phyloP scores from a whole-genome alignment of 345 rosid species.

The Populus deltoides region DNA sequence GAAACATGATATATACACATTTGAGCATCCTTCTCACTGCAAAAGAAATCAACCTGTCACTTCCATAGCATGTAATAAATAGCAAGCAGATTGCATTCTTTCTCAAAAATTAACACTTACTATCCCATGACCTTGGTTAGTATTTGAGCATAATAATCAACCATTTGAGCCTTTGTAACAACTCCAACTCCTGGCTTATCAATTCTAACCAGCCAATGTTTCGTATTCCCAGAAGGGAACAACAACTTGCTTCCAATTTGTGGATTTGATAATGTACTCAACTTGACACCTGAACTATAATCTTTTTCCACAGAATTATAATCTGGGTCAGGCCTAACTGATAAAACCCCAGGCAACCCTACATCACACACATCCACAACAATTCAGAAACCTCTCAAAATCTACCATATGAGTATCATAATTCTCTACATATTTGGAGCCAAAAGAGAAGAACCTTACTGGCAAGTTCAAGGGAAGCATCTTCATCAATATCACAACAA shows the following conservation, averaged over 20 bases:
- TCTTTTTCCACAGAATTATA: constrained; percentile 44
- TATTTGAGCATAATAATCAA: constrained; percentile 69
- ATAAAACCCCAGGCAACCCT: constrained; percentile 71
- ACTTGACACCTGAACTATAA: constrained; percentile 25
- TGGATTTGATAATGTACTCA: constrained; percentile 8
- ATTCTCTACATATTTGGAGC: not conserved
- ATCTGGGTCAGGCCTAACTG: constrained; percentile 59
- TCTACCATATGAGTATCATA: not conserved
- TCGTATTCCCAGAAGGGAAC: constrained; percentile 59
- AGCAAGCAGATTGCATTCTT: not conserved
- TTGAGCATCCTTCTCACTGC: constrained; percentile 86
- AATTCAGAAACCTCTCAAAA: not conserved
- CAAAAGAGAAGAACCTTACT: constrained; percentile 30
- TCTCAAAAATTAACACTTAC: constrained; percentile 40
- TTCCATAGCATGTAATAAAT: not conserved
- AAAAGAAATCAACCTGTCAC: constrained; percentile 3
- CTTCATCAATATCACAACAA: constrained; percentile 69
- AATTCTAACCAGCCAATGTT: constrained; percentile 70
- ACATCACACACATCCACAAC: constrained; percentile 12
- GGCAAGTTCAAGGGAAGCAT: constrained; percentile 55
- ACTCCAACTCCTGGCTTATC: constrained; percentile 71
- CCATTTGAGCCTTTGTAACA: constrained; percentile 92
- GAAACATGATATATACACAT: constrained; percentile 89
- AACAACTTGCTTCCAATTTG: constrained; percentile 34
- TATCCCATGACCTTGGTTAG: constrained; percentile 69